Conservation (phyloP, 352 stramenopile genomes). For the Thalassiosira sp. region DNA sequence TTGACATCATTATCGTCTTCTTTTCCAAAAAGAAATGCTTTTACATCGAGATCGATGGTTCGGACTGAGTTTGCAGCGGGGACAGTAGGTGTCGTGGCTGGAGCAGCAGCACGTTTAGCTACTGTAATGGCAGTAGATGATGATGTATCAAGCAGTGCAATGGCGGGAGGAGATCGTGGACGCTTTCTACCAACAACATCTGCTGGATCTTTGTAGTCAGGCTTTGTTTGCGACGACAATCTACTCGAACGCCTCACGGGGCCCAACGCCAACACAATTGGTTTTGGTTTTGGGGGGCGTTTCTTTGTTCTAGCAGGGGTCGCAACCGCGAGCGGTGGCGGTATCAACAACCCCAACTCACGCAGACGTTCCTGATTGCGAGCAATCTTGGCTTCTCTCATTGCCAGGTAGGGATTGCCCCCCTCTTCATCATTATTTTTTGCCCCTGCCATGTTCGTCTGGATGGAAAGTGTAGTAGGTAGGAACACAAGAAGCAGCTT, state of each 20-base stretch:
- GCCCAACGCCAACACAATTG: no score
- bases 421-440: neutral
- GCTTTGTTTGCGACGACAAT: constrained; percentile 1
- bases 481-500: no score
- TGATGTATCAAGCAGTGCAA: no score
- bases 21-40: constrained; percentile 31
- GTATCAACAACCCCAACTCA: constrained; percentile 23
- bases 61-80: constrained; percentile 52
- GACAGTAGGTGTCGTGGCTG: neutral
- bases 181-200: neutral
- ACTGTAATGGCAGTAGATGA: neutral
- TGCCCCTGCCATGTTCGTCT: neutral
- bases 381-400: constrained; percentile 42
- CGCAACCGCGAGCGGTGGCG: neutral
- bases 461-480: neutral
- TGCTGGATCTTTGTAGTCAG: neutral
- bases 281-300: neutral
- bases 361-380: constrained; percentile 30
- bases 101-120: neutral
- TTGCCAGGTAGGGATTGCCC: constrained; percentile 30
- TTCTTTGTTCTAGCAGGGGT: neutral
- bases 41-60: constrained; percentile 45
- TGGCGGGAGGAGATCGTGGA: neutral
- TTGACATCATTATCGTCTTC: constrained; percentile 10
- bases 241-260: constrained; percentile 22